phyloP scores from a whole-genome alignment of 148 eudicot genomes.

The Amaranthus cruentus region DNA sequence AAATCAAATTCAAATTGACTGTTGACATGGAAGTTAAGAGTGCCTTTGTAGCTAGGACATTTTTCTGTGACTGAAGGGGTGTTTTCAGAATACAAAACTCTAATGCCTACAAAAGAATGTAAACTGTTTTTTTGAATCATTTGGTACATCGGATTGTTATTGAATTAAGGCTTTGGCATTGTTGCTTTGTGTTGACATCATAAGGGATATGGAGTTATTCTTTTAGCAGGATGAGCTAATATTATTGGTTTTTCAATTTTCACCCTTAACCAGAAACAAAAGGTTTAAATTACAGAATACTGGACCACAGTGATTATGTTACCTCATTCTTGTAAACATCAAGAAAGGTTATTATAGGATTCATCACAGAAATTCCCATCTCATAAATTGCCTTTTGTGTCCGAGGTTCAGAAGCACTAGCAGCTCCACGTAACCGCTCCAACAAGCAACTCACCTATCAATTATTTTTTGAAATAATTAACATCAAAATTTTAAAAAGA shows the following conservation, averaged over 20 bases:
- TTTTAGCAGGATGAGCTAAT: not conserved
- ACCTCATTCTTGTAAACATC: constrained; percentile 92
- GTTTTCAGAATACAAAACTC: not conserved
- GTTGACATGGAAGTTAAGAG: not conserved
- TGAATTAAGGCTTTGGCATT: too few species aligned
- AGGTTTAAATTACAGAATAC: not conserved
- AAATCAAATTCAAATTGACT: not conserved
- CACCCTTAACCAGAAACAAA: not conserved
- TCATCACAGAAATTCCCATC: constrained; percentile 74
- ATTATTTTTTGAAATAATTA: not conserved
- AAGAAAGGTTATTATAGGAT: constrained; percentile 63
- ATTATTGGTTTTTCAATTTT: not conserved
- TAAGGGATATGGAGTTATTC: not conserved
- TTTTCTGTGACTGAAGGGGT: not conserved
- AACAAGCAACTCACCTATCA: constrained; percentile 76
- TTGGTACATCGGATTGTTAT: too few species aligned
- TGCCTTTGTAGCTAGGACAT: not conserved
- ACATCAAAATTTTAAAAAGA: not conserved
- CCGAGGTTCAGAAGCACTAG: constrained; percentile 89
- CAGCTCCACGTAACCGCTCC: constrained; percentile 95
- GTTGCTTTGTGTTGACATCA: not conserved
- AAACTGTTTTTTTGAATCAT: not conserved
- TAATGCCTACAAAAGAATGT: not conserved
- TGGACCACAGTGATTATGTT: constrained; percentile 4
- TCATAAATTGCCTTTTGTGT: constrained; percentile 87